These are phyloP conservation scores for Verticillium klebahnii DNA, from an alignment of 2,329 filamentous ascomycete species.

Conservation along the genomic window DNA sequence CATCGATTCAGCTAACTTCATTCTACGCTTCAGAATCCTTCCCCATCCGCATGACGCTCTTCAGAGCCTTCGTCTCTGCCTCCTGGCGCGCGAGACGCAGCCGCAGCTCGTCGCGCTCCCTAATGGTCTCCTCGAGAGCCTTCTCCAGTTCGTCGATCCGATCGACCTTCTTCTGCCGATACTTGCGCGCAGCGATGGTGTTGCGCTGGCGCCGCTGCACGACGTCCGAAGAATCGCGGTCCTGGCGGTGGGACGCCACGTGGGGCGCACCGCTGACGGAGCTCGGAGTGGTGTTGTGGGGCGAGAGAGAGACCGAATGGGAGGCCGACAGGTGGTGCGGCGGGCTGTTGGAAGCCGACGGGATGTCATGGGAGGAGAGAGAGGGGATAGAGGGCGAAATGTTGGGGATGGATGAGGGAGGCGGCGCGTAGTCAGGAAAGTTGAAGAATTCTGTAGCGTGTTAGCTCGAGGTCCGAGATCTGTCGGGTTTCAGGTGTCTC, in stretches of 20 bases:
- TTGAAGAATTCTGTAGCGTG: not conserved
- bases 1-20: not conserved
- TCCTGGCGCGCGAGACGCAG: constrained; percentile 60
- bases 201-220: constrained; percentile 60
- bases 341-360: constrained; percentile 5
- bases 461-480: not conserved
- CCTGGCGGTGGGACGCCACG: not conserved
- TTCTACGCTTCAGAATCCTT: not conserved
- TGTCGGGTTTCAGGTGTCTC: no score
- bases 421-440: not conserved
- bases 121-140: constrained; percentile 51
- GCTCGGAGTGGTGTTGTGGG: constrained; percentile 6
- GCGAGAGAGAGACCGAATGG: constrained; percentile 1
- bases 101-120: constrained; percentile 59
- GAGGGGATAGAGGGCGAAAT: not conserved
- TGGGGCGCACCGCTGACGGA: not conserved
- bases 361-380: not conserved
- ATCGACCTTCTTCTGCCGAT: constrained; percentile 66
- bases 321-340: constrained; percentile 7
- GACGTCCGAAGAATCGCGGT: constrained; percentile 13
- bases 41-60: constrained; percentile 36
- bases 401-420: not conserved
- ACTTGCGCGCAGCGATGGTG: constrained; percentile 66
- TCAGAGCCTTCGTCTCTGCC: constrained; percentile 58
- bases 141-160: constrained; percentile 58